These are phyloP conservation scores for Orbilia blumenaviensis DNA, from an alignment of 2,329 filamentous ascomycete genomes.

Conservation along the genomic window DNA sequence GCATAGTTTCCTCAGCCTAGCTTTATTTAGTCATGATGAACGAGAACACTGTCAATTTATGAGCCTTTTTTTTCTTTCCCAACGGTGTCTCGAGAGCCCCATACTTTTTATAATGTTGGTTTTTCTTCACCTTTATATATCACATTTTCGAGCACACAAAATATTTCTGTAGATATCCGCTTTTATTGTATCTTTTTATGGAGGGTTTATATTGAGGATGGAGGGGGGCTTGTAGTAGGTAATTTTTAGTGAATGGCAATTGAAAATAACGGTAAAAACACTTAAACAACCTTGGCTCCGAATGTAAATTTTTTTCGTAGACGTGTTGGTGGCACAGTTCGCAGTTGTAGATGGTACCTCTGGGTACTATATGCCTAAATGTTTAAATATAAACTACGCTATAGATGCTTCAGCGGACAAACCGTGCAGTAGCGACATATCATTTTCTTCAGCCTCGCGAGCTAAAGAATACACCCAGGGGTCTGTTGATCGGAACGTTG, in stretches of 20 bases:
- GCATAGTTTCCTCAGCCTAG: too few relatives aligned
- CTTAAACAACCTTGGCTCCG: not conserved
- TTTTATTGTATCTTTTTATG: slow-evolving; percentile 23
- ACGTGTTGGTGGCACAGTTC: not conserved
- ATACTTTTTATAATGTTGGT: slow-evolving; percentile 26
- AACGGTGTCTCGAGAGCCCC: slow-evolving; percentile 33
- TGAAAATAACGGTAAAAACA: slow-evolving; percentile 26
- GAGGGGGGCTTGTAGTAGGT: slow-evolving; percentile 3
- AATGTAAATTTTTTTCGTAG: not conserved
- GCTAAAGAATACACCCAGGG: not conserved
- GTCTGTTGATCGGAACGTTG: slow-evolving; percentile 2
- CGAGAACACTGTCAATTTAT: slow-evolving; percentile 17
- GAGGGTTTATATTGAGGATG: not conserved
- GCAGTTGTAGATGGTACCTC: slow-evolving; percentile 4
- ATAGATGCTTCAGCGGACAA: not conserved
- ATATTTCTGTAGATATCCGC: slow-evolving; percentile 48
- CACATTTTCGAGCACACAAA: slow-evolving; percentile 17
- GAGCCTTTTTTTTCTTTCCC: slow-evolving; percentile 20
- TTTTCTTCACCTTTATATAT: slow-evolving; percentile 2
- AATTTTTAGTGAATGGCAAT: slow-evolving; percentile 37
- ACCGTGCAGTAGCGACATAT: not conserved
- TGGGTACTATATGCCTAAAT: not conserved
- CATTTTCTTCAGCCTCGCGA: slow-evolving; percentile 3
- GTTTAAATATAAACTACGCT: slow-evolving; percentile 3
- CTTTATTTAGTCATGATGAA: not conserved